Percentiles rank a stretch among this genome's conserved stretches.
phyloP scores from a whole-genome alignment of 139 green algal genomes.

The Chlorella sp. region DNA sequence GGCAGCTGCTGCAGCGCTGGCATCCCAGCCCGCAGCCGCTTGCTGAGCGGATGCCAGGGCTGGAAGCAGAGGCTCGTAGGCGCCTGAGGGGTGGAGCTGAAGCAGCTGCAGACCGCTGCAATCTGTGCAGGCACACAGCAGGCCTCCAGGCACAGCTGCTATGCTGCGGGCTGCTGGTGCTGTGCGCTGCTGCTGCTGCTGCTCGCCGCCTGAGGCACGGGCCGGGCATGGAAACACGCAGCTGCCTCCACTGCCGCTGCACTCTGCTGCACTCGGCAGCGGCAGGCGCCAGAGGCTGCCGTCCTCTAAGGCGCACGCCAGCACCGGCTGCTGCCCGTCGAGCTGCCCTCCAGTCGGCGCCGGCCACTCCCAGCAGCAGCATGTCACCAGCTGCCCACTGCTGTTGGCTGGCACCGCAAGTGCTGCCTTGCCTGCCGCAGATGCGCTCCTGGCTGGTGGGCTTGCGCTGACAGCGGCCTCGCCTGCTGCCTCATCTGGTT shows the following conservation, averaged over 20 bases:
- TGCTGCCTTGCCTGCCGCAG: not conserved
- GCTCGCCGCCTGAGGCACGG: no score
- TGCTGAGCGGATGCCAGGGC: not conserved
- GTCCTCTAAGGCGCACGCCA: constrained; percentile 5
- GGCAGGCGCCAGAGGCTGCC: constrained; percentile 3
- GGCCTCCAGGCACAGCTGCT: not conserved
- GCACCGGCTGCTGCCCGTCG: not conserved
- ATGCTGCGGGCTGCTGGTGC: not conserved
- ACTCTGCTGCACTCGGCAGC: not conserved
- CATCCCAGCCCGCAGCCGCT: not conserved
- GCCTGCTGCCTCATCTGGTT: no score
- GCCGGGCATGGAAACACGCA: no score
- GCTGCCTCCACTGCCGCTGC: no score
- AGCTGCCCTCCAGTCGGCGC: not conserved
- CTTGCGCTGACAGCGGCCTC: no score
- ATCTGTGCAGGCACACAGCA: constrained; percentile 5
- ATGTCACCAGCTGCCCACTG: not conserved
- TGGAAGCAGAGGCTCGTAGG: constrained; percentile 19
- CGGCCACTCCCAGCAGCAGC: not conserved
- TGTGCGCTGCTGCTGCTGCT: no score
- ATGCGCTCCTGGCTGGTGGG: no score
- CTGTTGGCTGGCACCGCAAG: not conserved
- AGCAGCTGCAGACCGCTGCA: not conserved
- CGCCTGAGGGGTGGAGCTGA: not conserved
- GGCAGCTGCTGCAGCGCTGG: not conserved